Base-by-base conservation (phyloP, 148 eudicot species). In the Rhododendron ferrugineum region DNA sequence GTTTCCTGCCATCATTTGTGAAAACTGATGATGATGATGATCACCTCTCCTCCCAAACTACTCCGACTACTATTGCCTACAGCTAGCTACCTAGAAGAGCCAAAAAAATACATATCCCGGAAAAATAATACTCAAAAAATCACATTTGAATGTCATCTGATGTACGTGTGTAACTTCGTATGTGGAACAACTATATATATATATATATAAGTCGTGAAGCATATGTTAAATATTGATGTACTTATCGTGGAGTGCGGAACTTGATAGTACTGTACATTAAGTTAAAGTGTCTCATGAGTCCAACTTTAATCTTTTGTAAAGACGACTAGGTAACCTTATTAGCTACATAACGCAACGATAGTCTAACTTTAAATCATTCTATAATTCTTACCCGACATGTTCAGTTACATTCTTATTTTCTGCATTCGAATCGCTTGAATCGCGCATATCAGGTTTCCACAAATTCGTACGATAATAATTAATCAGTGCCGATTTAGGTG, bases 1-100 rank as follows among this genome's bases (percentile, higher is more conserved):
- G 96, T 92, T 95, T 93, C 92, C 93, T 89, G 93, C 92, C 95
- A 93, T 93, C 89, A 89, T 94, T 88, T 91, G 87, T 16, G 82
- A 44, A 34, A n/a, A 46, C 47, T 36, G 28, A 34, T 46, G 81
- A 78, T 7, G 16, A 7, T 80, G 44, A 34, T 81, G 36, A 36
- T 9, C 58, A 44, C 28, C 78, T 82, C 80, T 60, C 72, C 77
- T 23, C 54, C 15, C 68, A 75, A 28, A 56, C 46, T 44, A 82
- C 37, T 32, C 42, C 83, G 66, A 22, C 79, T 11, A 77, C 58
- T 86, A 49, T 15, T 86, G 22, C 76, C 75, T 40, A 64, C 30
- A n/a, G 32, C 13, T 66, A n/a, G 32, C 13, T 66, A 22, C 26
- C 64, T 58, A 5, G n/a, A 54, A 83, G 75, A 47, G 37, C 32